These are phyloP conservation scores for Byssothecium circinans DNA, from an alignment of 2,329 filamentous ascomycete species.

Conservation along the genomic window DNA sequence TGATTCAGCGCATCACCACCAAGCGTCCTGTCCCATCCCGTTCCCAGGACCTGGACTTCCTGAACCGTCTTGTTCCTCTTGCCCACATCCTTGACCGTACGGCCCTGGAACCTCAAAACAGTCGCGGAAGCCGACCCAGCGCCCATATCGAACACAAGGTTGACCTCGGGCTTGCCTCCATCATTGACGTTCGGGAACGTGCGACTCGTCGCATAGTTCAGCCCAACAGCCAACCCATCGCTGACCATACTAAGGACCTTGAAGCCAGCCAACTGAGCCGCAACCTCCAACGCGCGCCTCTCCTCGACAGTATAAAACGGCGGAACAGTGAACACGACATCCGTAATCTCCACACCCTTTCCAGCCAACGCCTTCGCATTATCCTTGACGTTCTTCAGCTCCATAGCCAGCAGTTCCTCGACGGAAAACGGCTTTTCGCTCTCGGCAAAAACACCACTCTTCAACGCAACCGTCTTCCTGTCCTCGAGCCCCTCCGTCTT, in stretches of 20 bases:
- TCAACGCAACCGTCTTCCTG: conserved; percentile 72
- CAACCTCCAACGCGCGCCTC: conserved; percentile 80
- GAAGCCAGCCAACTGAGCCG: conserved; percentile 84
- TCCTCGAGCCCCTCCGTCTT: conserved; percentile 64
- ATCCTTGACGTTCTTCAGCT: conserved; percentile 85
- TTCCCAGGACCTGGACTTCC: conserved; percentile 85
- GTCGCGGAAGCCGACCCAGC: conserved; percentile 92
- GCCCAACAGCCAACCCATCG: conserved; percentile 86
- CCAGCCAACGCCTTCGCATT: conserved; percentile 86
- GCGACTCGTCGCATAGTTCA: conserved; percentile 92
- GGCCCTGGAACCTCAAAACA: conserved; percentile 84
- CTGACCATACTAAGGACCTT: conserved; percentile 83
- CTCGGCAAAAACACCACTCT: conserved; percentile 73
- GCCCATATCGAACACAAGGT: conserved; percentile 97
- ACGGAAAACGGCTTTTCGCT: conserved; percentile 68
- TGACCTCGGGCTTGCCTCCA: conserved; percentile 83
- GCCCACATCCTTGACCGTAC: conserved; percentile 85
- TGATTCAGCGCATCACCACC: conserved; percentile 89
- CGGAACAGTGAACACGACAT: conserved; percentile 86
- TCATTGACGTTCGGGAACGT: conserved; percentile 84
- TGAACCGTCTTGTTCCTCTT: conserved; percentile 96
- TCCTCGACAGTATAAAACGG: conserved; percentile 89
- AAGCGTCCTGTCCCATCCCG: conserved; percentile 85
- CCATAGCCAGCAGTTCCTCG: conserved; percentile 94
- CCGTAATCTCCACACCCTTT: conserved; percentile 70